phyloP scores from a whole-genome alignment of 805 yeast species.

The Clavispora carvajalis region DNA sequence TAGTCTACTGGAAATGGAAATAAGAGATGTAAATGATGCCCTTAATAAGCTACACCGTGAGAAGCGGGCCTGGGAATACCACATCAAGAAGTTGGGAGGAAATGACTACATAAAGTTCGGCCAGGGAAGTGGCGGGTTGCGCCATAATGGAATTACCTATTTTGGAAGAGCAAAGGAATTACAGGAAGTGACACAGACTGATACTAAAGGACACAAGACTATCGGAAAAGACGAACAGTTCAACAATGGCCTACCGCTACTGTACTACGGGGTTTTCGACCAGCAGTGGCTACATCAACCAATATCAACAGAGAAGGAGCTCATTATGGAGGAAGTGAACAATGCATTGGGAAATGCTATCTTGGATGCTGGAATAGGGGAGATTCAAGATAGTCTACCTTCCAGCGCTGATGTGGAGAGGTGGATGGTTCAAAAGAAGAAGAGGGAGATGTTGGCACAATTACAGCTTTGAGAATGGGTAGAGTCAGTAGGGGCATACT shows the following conservation, averaged over 20 bases:
- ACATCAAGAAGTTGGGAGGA: conserved; percentile 67
- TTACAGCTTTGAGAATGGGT: conserved; percentile 5
- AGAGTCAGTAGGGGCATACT: no score
- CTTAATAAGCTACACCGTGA: conserved; percentile 64
- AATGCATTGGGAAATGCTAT: conserved; percentile 8
- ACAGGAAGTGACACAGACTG: conserved; percentile 51
- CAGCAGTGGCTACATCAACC: conserved; percentile 11
- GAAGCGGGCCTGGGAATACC: conserved; percentile 73
- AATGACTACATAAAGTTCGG: conserved; percentile 48
- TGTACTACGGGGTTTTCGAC: conserved; percentile 42
- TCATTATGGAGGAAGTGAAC: conserved; percentile 10
- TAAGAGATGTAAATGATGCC: conserved; percentile 71
- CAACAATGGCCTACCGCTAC: conserved; percentile 7
- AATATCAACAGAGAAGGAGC: conserved; percentile 3
- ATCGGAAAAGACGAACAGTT: conserved; percentile 18
- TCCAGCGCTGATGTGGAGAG: conserved; percentile 36
- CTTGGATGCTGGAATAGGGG: background rate
- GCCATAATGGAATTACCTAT: conserved; percentile 56
- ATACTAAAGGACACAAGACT: conserved; percentile 13
- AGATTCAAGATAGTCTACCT: conserved; percentile 17
- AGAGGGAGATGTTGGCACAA: conserved; percentile 36
- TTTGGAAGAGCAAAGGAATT: conserved; percentile 82
- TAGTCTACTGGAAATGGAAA: conserved; percentile 47
- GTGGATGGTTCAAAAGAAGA: conserved; percentile 43
- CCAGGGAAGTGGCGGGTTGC: conserved; percentile 16